Conservation (phyloP, 2,329 filamentous ascomycete genomes). For the Eutypella sp. region DNA sequence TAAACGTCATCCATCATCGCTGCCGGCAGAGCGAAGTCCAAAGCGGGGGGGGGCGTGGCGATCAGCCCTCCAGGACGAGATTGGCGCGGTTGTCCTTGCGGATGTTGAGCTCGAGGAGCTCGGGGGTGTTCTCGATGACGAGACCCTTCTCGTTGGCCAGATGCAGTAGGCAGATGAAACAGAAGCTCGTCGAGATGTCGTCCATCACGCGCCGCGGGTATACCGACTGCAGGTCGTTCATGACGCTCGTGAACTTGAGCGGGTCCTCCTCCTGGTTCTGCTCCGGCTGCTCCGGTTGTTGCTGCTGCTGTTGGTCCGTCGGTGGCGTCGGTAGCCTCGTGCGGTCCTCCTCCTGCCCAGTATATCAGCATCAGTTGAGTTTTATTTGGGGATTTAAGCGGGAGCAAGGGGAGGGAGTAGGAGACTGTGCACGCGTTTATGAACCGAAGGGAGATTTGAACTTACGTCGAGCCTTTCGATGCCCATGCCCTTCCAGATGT, state of each 20-base stretch:
- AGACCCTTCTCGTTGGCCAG: constrained; percentile 90
- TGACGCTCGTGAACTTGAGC: constrained; percentile 84
- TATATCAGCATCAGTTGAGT: constrained; percentile 5
- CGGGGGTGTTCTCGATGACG: constrained; percentile 61
- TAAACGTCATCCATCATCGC: too few species aligned
- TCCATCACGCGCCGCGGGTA: constrained; percentile 83
- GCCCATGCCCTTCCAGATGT: constrained; percentile 64
- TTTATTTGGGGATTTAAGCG: neutral
- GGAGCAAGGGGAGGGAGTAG: constrained; percentile 8
- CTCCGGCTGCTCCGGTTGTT: constrained; percentile 20
- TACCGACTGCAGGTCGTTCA: constrained; percentile 81
- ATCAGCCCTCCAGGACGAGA: too few species aligned
- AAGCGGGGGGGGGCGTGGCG: too few species aligned
- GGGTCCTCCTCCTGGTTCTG: constrained; percentile 48
- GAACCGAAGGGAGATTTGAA: too few species aligned
- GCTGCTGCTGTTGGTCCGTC: constrained; percentile 36
- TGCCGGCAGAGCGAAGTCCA: too few species aligned
- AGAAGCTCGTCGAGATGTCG: constrained; percentile 89
- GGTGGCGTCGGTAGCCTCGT: constrained; percentile 26
- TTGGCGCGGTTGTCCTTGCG: constrained; percentile 60
- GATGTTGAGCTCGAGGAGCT: constrained; percentile 56
- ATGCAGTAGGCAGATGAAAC: constrained; percentile 91
- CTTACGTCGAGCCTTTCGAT: constrained; percentile 50
- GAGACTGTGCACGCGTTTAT: too few species aligned
- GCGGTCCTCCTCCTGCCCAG: constrained; percentile 19